A percentile compares a stretch with the other conserved stretches of the same genome.
Evolutionary conservation across 345 rosid genomes (phyloP).

Genomic region (Noccaea caerulescens): DNA sequence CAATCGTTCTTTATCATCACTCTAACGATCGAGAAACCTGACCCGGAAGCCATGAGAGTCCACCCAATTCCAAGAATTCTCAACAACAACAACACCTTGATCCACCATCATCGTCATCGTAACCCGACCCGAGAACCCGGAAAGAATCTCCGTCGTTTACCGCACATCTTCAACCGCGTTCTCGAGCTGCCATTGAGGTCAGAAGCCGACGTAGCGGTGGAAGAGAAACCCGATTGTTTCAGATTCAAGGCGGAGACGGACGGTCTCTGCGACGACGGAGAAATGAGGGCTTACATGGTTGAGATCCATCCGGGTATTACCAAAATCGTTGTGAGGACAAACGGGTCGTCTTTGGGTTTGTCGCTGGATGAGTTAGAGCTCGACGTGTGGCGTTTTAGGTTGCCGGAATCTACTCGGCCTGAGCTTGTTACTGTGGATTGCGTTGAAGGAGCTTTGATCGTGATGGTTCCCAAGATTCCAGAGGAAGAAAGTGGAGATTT

Average conservation of each 20-base stretch:
- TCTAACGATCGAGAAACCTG: constrained; percentile 25
- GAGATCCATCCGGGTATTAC: constrained; percentile 91
- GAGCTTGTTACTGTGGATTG: constrained; percentile 88
- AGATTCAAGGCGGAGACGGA: constrained; percentile 85
- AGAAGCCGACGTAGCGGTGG: constrained; percentile 80
- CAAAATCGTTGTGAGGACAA: constrained; percentile 81
- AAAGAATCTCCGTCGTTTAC: constrained; percentile 89
- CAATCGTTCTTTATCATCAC: constrained; percentile 27
- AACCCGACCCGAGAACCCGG: constrained; percentile 55
- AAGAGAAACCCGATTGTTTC: constrained; percentile 77
- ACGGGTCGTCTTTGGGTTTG: constrained; percentile 61
- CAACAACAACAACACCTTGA: constrained; percentile 49
- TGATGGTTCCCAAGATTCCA: constrained; percentile 82
- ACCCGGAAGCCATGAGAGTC: constrained; percentile 71
- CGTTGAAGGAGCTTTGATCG: constrained; percentile 74
- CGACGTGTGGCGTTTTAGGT: constrained; percentile 91
- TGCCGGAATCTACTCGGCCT: constrained; percentile 85
- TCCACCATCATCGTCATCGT: constrained; percentile 49
- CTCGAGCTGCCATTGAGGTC: constrained; percentile 92
- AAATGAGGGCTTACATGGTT: constrained; percentile 74
- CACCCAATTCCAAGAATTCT: constrained; percentile 73
- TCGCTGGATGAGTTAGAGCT: constrained; percentile 76
- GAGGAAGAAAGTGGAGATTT: constrained; percentile 54
- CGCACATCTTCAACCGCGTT: constrained; percentile 89
- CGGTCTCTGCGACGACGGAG: constrained; percentile 48